Evolutionary conservation across 345 rosid genomes (phyloP), one percentile per base, ranked within the genome.

Genomic region (Eucalyptus marginata): DNA sequence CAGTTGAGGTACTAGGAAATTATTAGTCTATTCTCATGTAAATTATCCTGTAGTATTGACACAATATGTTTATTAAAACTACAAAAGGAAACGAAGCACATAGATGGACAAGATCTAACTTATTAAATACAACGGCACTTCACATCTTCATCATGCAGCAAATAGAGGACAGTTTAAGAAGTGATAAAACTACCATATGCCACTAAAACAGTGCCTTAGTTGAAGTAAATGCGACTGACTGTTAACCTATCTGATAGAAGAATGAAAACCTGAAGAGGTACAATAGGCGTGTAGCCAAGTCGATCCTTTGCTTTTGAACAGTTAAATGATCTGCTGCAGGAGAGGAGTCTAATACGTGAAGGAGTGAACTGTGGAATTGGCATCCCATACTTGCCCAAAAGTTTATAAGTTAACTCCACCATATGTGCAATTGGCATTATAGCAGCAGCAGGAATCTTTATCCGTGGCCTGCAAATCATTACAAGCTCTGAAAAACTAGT

Each of bases 361-460:
- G 98, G 98, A 89, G 94, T 97, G 90, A 97, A 91, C 91, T 96
- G 98, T 13, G 98, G 99, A 91, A 95, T 94, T 91, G 93, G 94
- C 99, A 97, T 96, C 83, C 99, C 99, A 88, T 94, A 93, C 86
- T 96, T 97, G 88, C 97, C 96, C 58, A 97, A 88, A n/a, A 96
- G 71, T 89, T 90, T 94, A 92, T 95, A 96, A 88, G 91, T 89
- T 92, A 90, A 90, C 92, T 97, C 98, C 90, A 96, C 94, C 88
- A 95, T 62, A 91, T 94, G 93, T 7, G 98, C 98, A 87, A 96
- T 93, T 36, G 99, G 99, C 98, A 97, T 95, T 93, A 97, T 87
- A 90, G 92, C 94, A 66, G 89, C 87, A 51, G 96, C 95, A 56
- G 99, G 98, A 87, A 97, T 92, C 94, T 95, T 97, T 91, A 97